Evolutionary conservation across 768 basidiomycete genomes (phyloP).

Genomic region (Dioszegia aurantiaca): DNA sequence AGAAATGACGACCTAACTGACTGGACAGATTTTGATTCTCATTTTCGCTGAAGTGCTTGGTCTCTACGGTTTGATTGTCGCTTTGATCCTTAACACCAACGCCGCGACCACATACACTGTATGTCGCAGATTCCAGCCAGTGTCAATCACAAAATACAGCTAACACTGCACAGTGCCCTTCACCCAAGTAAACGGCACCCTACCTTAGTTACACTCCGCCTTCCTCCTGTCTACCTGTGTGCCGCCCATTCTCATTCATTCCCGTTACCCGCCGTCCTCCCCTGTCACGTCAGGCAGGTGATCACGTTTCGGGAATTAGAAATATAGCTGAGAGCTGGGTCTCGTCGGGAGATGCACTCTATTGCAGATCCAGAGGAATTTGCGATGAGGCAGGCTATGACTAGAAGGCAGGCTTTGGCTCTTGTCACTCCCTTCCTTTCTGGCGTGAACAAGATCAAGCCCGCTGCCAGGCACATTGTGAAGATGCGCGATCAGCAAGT

Average conservation of each 20-base stretch:
- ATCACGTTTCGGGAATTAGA: background rate
- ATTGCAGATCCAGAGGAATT: no score
- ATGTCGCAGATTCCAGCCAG: constrained; percentile 9
- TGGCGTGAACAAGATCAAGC: no score
- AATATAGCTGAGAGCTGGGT: background rate
- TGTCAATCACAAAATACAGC: background rate
- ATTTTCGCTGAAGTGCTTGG: constrained; percentile 76
- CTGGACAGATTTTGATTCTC: constrained; percentile 77
- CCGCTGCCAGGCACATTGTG: no score
- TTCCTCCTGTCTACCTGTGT: no score
- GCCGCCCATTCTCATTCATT: background rate
- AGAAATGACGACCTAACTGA: no score
- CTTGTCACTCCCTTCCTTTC: no score
- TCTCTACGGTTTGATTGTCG: constrained; percentile 92
- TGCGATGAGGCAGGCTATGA: no score
- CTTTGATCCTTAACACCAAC: constrained; percentile 87
- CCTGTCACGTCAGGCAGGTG: background rate
- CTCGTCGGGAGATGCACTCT: background rate
- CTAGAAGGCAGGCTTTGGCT: no score
- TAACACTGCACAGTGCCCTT: constrained; percentile 9
- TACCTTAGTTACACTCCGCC: no score
- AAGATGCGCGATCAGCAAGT: no score
- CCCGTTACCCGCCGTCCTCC: background rate
- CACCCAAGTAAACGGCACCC: constrained; percentile 15
- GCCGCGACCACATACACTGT: constrained; percentile 42